These are phyloP conservation scores for Soucietia sequanensis DNA, from an alignment of 805 yeast species.

Conservation along the genomic window DNA sequence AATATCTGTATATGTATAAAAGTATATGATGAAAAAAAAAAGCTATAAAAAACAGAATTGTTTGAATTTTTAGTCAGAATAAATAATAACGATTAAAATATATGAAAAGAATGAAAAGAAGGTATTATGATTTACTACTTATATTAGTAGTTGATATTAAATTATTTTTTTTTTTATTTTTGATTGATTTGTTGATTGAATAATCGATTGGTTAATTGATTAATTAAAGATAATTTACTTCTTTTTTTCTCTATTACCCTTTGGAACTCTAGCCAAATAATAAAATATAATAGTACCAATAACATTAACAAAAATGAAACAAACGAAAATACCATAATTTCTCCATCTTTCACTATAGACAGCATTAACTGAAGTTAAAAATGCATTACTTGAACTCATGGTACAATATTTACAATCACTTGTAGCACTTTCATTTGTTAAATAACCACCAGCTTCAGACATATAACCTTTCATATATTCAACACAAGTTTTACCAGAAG, in stretches of 20 bases:
- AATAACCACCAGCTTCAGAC: slow-evolving; percentile 45
- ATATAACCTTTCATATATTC: slow-evolving; percentile 30
- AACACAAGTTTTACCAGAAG: slow-evolving; percentile 21
- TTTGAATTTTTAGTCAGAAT: too few species aligned
- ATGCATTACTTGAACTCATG: slow-evolving; percentile 55
- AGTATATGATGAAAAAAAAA: too few species aligned
- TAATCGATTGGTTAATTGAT: too few species aligned
- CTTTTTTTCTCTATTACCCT: slow-evolving; percentile 46
- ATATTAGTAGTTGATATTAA: too few species aligned
- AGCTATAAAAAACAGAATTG: too few species aligned
- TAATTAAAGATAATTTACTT: too few species aligned
- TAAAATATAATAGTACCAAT: slow-evolving; percentile 36
- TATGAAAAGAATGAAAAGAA: too few species aligned
- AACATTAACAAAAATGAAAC: slow-evolving; percentile 34
- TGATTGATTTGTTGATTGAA: too few species aligned
- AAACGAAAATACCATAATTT: slow-evolving; percentile 55
- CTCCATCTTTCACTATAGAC: slow-evolving; percentile 60
- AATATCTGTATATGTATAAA: too few species aligned
- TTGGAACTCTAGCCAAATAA: slow-evolving; percentile 77
- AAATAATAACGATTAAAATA: too few species aligned
- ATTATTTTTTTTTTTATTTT: too few species aligned
- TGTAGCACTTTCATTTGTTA: slow-evolving; percentile 45
- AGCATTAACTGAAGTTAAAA: slow-evolving; percentile 47
- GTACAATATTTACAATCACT: slow-evolving; percentile 60
- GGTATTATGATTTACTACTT: too few species aligned